A percentile compares a stretch with the other conserved stretches of the same genome.
Conservation (phyloP, 306 rosid species). For the Mucuna pruriens region DNA sequence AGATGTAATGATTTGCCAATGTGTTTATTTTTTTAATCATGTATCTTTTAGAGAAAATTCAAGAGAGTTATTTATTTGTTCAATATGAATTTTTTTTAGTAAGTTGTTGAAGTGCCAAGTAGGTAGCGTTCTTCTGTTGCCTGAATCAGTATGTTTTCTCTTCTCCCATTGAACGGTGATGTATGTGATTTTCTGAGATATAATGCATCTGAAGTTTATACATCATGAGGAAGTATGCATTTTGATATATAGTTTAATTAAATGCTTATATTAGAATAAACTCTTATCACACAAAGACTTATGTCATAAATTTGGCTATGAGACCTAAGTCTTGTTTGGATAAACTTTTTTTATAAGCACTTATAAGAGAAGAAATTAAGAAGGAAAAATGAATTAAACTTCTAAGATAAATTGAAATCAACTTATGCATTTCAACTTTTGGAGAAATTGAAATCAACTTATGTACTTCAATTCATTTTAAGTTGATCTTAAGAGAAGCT, state of each 20-base stretch:
- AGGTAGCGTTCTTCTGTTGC: neutral
- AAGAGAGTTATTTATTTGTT: neutral
- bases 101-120: constrained; percentile 4
- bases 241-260: neutral
- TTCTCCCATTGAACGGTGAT: neutral
- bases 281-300: neutral
- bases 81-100: neutral
- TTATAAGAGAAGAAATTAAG: no score
- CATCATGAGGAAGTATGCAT: neutral
- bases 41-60: neutral
- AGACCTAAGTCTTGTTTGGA: no score
- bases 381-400: no score
- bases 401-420: no score
- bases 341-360: no score
- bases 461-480: no score
- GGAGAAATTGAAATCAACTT: no score
- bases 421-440: no score
- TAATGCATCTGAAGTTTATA: constrained; percentile 8
- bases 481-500: no score
- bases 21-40: neutral
- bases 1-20: neutral
- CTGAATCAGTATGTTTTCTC: neutral
- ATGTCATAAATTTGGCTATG: neutral
- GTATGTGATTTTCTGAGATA: neutral
- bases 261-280: neutral